phyloP scores from a whole-genome alignment of 208 protist genomes.

The Naegleria gruberi region DNA sequence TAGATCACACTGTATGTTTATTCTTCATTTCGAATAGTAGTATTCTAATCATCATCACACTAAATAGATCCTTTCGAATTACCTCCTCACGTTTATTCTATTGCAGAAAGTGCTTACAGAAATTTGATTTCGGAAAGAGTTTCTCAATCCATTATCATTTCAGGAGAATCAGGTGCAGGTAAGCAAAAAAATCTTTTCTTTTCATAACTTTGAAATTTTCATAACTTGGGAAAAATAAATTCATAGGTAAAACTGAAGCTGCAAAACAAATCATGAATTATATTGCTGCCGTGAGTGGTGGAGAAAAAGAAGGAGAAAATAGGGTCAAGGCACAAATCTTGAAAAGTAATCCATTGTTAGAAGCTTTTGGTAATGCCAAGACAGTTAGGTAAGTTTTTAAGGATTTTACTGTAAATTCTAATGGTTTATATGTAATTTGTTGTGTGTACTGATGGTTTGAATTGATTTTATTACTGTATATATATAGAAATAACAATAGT shows the following conservation, averaged over 20 bases:
- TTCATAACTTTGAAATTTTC: too few relatives aligned
- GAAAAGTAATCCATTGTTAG: slow-evolving; percentile 73
- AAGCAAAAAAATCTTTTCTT: not conserved
- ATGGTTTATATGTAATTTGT: too few relatives aligned
- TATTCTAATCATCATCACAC: too few relatives aligned
- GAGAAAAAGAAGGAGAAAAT: slow-evolving; percentile 57
- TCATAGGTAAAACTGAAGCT: slow-evolving; percentile 89
- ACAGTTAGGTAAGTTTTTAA: slow-evolving; percentile 46
- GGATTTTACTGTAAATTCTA: too few relatives aligned
- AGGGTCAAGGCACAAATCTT: slow-evolving; percentile 80
- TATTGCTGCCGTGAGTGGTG: slow-evolving; percentile 69
- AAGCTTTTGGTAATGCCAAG: slow-evolving; percentile 81
- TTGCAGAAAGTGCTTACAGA: slow-evolving; percentile 8
- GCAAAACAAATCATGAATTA: slow-evolving; percentile 90
- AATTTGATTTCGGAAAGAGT: not conserved
- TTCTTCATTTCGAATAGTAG: too few relatives aligned
- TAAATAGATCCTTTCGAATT: not conserved
- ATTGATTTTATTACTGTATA: too few relatives aligned
- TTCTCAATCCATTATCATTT: not conserved
- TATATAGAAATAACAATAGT: slow-evolving; percentile 20
- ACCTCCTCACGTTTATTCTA: slow-evolving; percentile 9
- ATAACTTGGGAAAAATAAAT: slow-evolving; percentile 28
- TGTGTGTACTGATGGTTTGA: too few relatives aligned
- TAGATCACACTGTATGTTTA: not conserved
- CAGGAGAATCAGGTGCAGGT: not conserved